A percentile compares a stretch with the other conserved stretches of the same genome.
These are phyloP conservation scores for Pythium aquatile DNA, from an alignment of 352 stramenopile species.

Conservation along the genomic window DNA sequence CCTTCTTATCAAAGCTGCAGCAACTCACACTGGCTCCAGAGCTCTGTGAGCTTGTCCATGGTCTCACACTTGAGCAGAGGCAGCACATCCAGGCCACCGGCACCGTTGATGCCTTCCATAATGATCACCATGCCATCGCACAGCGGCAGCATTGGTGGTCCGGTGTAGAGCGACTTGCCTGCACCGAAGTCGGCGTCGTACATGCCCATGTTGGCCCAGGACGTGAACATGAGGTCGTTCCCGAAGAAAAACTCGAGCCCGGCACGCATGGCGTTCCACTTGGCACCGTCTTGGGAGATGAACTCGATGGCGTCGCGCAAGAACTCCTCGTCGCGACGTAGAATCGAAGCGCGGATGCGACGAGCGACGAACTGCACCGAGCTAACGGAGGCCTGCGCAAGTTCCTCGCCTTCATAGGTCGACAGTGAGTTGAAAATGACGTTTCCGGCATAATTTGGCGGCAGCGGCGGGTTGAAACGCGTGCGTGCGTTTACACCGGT, in stretches of 20 bases:
- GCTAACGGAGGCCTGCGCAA: slow-evolving; percentile 18
- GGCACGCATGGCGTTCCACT: slow-evolving; percentile 35
- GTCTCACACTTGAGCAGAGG: slow-evolving; percentile 39
- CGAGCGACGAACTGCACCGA: slow-evolving; percentile 30
- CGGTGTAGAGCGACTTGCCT: slow-evolving; percentile 37
- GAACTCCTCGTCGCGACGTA: slow-evolving; percentile 36
- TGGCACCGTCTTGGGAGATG: slow-evolving; percentile 29
- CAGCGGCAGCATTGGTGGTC: slow-evolving; percentile 30
- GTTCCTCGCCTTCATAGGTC: slow-evolving; percentile 30
- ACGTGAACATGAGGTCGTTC: slow-evolving; percentile 60
- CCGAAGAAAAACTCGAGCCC: slow-evolving; percentile 51
- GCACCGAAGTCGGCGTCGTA: slow-evolving; percentile 56
- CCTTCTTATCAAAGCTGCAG: not conserved
- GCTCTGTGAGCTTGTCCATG: slow-evolving; percentile 36
- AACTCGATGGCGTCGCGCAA: slow-evolving; percentile 55
- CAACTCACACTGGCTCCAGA: slow-evolving; percentile 27
- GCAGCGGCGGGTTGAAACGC: slow-evolving; percentile 42
- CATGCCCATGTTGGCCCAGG: slow-evolving; percentile 55
- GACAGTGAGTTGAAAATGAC: slow-evolving; percentile 56
- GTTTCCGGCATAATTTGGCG: slow-evolving; percentile 47
- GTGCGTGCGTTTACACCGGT: slow-evolving; percentile 50
- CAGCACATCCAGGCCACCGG: slow-evolving; percentile 39
- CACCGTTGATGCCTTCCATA: slow-evolving; percentile 40
- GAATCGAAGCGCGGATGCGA: slow-evolving; percentile 45
- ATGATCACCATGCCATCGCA: slow-evolving; percentile 48